phyloP scores from a whole-genome alignment of 2,329 filamentous ascomycete species.

The Fusarium continuum region DNA sequence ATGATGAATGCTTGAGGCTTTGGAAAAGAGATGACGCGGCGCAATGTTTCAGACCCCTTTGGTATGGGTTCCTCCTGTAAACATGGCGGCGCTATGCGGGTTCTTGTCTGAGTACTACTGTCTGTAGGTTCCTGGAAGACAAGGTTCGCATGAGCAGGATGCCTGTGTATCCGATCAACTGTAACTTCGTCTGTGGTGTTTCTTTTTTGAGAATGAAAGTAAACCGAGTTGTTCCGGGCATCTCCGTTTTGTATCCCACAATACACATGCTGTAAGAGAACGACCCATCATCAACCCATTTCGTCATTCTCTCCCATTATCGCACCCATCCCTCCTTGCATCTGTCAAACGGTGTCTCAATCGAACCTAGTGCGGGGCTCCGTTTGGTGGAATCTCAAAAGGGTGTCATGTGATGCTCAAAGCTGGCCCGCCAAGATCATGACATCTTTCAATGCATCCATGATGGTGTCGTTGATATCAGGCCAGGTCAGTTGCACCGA shows the following conservation, averaged over 20 bases:
- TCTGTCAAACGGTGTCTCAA: constrained; percentile 22
- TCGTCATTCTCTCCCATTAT: constrained; percentile 19
- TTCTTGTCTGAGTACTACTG: too few species aligned
- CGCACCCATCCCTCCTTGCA: constrained; percentile 21
- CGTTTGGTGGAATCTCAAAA: constrained; percentile 12
- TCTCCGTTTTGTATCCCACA: constrained; percentile 21
- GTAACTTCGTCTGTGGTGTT: not conserved
- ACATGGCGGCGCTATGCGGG: constrained; percentile 1
- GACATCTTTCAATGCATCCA: constrained; percentile 27
- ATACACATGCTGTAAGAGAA: constrained; percentile 2
- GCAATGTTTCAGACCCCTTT: constrained; percentile 31
- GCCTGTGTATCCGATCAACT: not conserved
- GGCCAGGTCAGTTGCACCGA: constrained; percentile 16
- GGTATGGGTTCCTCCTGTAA: not conserved
- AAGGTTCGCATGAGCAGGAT: not conserved
- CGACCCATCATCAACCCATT: constrained; percentile 16
- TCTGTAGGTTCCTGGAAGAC: not conserved
- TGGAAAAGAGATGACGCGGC: constrained; percentile 11
- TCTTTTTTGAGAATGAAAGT: not conserved
- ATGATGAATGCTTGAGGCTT: not conserved
- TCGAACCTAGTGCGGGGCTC: constrained; percentile 21
- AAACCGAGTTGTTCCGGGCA: not conserved
- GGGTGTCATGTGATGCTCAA: constrained; percentile 28
- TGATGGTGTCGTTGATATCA: constrained; percentile 19
- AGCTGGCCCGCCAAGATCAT: constrained; percentile 32